Evolutionary conservation across 2,329 filamentous ascomycete genomes (phyloP).

Genomic region (Ophiostoma pallidulum): DNA sequence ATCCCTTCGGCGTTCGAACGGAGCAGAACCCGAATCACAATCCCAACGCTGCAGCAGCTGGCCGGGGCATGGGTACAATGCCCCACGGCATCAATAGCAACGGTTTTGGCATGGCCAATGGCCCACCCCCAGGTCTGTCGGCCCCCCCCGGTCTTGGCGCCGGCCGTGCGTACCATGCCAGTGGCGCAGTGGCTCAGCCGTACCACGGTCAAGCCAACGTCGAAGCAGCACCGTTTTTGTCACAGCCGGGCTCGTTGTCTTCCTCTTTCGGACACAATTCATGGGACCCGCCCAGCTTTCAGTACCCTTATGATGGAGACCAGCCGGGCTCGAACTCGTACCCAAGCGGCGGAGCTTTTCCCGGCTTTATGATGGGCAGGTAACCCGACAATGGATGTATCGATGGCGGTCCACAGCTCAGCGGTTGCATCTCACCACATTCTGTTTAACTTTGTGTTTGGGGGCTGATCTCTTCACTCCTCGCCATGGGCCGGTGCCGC

Average conservation of each 20-base stretch:
- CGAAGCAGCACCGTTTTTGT: not conserved
- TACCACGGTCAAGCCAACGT: not conserved
- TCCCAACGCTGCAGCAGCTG: conserved; percentile 32
- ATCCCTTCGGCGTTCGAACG: conserved; percentile 83
- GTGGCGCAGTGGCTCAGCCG: not conserved
- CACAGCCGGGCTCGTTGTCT: conserved; percentile 13
- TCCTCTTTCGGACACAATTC: conserved; percentile 10
- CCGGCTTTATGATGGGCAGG: conserved; percentile 23
- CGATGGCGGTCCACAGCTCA: not conserved
- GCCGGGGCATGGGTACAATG: conserved; percentile 46
- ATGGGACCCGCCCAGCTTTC: not conserved
- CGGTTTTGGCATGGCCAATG: conserved; percentile 58
- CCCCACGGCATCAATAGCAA: conserved; percentile 29
- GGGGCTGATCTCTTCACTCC: too few species aligned
- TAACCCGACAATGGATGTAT: not conserved
- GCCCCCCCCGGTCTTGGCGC: conserved; percentile 61
- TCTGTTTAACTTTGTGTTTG: too few species aligned
- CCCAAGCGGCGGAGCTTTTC: conserved; percentile 12
- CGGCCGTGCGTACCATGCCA: conserved; percentile 16
- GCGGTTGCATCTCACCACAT: too few species aligned
- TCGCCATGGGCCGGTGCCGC: too few species aligned
- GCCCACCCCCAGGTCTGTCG: conserved; percentile 72
- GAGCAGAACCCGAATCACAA: conserved; percentile 49
- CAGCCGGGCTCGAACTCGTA: conserved; percentile 3
- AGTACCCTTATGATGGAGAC: conserved; percentile 8